phyloP scores from a whole-genome alignment of 208 protist genomes.

The Strigomonas oncopelti region DNA sequence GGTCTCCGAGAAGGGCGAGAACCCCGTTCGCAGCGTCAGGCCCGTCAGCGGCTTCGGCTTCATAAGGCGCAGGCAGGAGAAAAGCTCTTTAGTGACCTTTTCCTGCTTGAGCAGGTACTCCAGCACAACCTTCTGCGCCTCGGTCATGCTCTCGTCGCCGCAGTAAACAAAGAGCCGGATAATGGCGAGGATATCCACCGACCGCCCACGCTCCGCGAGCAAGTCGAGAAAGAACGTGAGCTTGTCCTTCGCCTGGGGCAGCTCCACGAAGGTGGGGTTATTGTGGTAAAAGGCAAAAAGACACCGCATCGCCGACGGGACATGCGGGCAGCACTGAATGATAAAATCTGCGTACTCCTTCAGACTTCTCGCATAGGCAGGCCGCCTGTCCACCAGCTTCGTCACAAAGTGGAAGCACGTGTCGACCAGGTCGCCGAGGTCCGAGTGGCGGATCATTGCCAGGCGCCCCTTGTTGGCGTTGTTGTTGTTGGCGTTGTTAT shows the following conservation, averaged over 20 bases:
- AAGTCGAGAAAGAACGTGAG: conserved; percentile 35
- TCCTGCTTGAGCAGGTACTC: conserved; percentile 22
- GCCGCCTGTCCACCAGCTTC: conserved; percentile 27
- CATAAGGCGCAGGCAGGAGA: conserved; percentile 20
- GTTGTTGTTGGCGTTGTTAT: not conserved
- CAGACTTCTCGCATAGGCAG: conserved; percentile 26
- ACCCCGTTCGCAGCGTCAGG: not conserved
- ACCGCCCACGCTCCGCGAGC: conserved; percentile 20
- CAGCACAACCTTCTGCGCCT: conserved; percentile 36
- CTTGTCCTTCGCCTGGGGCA: conserved; percentile 27
- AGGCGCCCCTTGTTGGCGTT: not conserved
- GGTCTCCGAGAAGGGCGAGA: not conserved
- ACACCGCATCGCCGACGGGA: conserved; percentile 33
- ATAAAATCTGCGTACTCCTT: conserved; percentile 38
- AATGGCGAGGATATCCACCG: conserved; percentile 28
- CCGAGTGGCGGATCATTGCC: conserved; percentile 33
- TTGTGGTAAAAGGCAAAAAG: conserved; percentile 29
- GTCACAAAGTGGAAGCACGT: conserved; percentile 31
- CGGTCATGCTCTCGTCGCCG: conserved; percentile 38
- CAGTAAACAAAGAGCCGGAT: conserved; percentile 35
- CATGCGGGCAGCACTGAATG: conserved; percentile 29
- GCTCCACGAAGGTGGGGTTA: conserved; percentile 39
- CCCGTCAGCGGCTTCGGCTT: conserved; percentile 8
- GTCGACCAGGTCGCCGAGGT: conserved; percentile 36
- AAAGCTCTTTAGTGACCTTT: conserved; percentile 15